Evolutionary conservation across 805 yeast species (phyloP).

Genomic region (Spathaspora hagerdaliae): DNA sequence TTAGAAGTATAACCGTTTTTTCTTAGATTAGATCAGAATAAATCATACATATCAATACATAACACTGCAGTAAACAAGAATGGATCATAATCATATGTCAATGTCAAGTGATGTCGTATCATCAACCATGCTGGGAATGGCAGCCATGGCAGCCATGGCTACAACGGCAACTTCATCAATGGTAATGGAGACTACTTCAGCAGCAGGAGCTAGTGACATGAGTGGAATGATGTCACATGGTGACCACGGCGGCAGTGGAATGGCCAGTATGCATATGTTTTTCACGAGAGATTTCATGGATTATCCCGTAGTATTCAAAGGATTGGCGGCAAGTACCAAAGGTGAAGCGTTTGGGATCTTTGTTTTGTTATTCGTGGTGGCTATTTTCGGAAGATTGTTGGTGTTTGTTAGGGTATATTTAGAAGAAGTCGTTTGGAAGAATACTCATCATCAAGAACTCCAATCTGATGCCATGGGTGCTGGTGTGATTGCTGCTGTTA

Average conservation of each 20-base stretch:
- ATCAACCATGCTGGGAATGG: conserved; percentile 6
- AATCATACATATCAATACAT: no score
- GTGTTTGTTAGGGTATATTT: conserved; percentile 58
- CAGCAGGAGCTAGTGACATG: background rate
- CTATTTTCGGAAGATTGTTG: conserved; percentile 56
- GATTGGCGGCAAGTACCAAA: conserved; percentile 47
- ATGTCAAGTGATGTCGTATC: no score
- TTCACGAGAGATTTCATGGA: conserved; percentile 47
- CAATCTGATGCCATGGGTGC: background rate
- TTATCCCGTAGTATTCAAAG: conserved; percentile 62
- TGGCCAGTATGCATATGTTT: conserved; percentile 52
- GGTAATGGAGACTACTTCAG: conserved; percentile 9
- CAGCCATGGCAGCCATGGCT: conserved; percentile 5
- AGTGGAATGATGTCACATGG: conserved; percentile 7
- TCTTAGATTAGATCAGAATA: no score
- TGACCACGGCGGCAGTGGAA: conserved; percentile 8
- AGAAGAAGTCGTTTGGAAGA: conserved; percentile 63
- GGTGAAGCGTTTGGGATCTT: conserved; percentile 75
- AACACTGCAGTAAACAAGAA: no score
- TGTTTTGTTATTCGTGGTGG: conserved; percentile 52
- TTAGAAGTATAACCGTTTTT: no score
- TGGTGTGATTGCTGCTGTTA: conserved; percentile 2
- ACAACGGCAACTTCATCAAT: conserved; percentile 5
- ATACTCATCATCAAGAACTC: conserved; percentile 21
- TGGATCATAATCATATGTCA: no score